Evolutionary conservation across 1,139 yeast genomes (phyloP), one percentile per base, ranked within the genome.

Genomic region (Pichia sorboxylosa): DNA sequence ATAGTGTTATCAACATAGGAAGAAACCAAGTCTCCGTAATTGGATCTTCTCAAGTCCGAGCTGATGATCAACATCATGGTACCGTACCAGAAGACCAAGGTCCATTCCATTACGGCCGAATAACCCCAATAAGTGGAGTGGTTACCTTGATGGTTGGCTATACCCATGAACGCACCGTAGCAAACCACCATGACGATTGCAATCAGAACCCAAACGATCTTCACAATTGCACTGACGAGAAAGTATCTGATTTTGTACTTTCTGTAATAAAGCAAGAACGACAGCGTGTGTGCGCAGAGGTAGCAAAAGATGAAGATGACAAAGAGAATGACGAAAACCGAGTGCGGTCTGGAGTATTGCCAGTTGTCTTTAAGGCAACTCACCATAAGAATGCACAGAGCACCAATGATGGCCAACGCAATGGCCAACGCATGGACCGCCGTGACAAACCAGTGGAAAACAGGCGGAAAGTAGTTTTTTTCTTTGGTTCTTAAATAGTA

Each of bases 21-120:
- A n/a, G n/a, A n/a, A n/a, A n/a, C n/a, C n/a, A 21, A 30, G n/a
- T 35, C 34, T 5, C 44, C 44, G 18, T 42, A 38, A 11, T 32
- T 36, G 7, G 28, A 27, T 13, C 31, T 26, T 29, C 46, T 36
- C 46, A 85, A 65, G 51, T 87, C 96, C 44, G 72, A 64, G 3
- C 79, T 60, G 58, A 90, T 67, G 40, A 78, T 59, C 8, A 79
- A 52, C 46, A 78, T 68, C 40, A 81, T 63, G 24, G 78, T 51
- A 8, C 94, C 92, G 51, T 82, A 85, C 74, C 83, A 78, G 57
- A 77, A 87, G 6, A 87, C 76, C 29, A 85, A 57, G 7, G 73
- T 50, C 96, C 97, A 87, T 55, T 87, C 97, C 52, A 80, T 75
- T 1, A 81, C 59, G 3, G 72, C 82, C 17, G 74, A 65, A 33